A percentile compares a stretch with the other conserved stretches of the same genome.
phyloP scores from a whole-genome alignment of 2,329 filamentous ascomycete genomes.

The Botrytis squamosa region DNA sequence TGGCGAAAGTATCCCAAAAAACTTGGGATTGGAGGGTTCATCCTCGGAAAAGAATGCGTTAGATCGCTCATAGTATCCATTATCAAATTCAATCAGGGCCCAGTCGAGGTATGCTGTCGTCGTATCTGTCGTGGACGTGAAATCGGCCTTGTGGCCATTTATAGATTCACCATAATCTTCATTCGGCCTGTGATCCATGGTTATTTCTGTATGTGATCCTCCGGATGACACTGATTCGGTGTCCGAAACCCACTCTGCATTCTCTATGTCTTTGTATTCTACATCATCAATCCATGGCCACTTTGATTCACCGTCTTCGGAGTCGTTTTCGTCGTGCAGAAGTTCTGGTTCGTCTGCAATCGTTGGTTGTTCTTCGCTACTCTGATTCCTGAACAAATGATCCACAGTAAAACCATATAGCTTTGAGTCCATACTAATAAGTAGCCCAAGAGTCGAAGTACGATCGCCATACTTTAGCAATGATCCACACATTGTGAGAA shows the following conservation, averaged over 20 bases:
- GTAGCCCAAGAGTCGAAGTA: neutral
- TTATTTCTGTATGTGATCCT: neutral
- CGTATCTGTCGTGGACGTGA: no score
- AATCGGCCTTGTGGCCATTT: neutral
- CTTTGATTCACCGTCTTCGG: neutral
- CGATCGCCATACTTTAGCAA: neutral
- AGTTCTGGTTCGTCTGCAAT: neutral
- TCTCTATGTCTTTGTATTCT: neutral
- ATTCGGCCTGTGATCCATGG: fast-evolving
- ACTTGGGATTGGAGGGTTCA: neutral
- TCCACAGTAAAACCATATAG: neutral
- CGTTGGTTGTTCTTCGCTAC: neutral
- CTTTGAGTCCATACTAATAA: neutral
- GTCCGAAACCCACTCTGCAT: neutral
- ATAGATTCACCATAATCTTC: neutral
- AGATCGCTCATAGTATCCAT: neutral
- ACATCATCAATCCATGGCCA: neutral
- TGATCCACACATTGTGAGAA: neutral
- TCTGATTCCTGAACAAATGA: neutral
- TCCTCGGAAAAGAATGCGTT: neutral
- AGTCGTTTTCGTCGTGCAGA: neutral
- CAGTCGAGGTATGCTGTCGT: neutral
- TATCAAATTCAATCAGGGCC: neutral
- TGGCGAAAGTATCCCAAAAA: neutral
- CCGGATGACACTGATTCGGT: neutral